Percentiles rank a stretch among this genome's conserved stretches.
Evolutionary conservation across 2,329 filamentous ascomycete species (phyloP).

Genomic region (Onygena corvina): DNA sequence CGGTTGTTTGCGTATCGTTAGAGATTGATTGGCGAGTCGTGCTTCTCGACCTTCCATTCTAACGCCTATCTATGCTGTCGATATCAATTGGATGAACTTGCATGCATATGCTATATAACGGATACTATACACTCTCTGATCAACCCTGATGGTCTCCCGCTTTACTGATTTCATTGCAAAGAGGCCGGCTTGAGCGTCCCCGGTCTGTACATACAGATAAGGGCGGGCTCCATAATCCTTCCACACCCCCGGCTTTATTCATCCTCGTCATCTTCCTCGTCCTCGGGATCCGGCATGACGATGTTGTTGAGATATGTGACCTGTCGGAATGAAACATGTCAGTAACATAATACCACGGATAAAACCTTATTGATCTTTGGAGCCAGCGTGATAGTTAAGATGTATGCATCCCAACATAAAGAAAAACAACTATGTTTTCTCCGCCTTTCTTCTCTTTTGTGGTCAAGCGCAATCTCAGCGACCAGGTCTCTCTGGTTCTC

Average conservation of each 20-base stretch:
- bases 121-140: background rate
- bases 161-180: background rate
- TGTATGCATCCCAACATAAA: no score
- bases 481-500: background rate
- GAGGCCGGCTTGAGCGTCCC: background rate
- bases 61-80: no score
- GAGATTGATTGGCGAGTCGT: no score
- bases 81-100: background rate
- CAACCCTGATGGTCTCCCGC: background rate
- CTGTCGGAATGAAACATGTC: constrained; percentile 29
- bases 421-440: constrained; percentile 6
- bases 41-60: no score
- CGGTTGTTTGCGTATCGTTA: no score
- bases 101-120: constrained; percentile 3
- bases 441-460: background rate
- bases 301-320: constrained; percentile 59
- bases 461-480: constrained; percentile 8
- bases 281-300: constrained; percentile 57
- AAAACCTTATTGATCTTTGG: constrained; percentile 1
- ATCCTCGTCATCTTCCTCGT: constrained; percentile 33
- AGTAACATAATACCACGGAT: constrained; percentile 8
- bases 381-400: background rate
- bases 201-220: no score
- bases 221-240: constrained; percentile 5
- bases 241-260: constrained; percentile 24